phyloP scores from a whole-genome alignment of 2,329 filamentous ascomycete species.

The Shiraia sp. region DNA sequence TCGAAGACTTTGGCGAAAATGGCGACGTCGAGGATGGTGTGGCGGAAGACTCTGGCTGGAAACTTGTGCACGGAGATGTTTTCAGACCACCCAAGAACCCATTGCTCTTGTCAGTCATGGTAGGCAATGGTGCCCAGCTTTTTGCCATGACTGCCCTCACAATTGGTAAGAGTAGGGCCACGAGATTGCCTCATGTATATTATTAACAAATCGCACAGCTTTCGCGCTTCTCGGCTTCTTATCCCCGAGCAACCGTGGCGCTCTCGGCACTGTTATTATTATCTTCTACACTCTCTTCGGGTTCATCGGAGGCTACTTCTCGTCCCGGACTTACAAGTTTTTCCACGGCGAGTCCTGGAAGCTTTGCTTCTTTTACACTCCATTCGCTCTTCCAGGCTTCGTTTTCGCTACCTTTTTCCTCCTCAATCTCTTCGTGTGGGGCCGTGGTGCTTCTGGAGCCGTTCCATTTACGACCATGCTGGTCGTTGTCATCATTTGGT shows the following conservation, averaged over 20 bases:
- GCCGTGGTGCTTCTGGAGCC: constrained; percentile 85
- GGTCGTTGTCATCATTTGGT: constrained; percentile 92
- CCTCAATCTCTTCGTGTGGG: constrained; percentile 95
- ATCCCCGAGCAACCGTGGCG: constrained; percentile 93
- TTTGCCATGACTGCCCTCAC: constrained; percentile 98
- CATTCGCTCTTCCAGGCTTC: constrained; percentile 79
- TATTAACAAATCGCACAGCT: constrained; percentile 43
- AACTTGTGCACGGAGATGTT: constrained; percentile 95
- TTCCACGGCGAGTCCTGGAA: constrained; percentile 95
- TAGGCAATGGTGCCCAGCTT: constrained; percentile 92
- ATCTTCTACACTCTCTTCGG: constrained; percentile 92
- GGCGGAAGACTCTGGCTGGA: constrained; percentile 98
- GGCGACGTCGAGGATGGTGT: constrained; percentile 82
- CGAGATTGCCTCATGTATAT: not conserved
- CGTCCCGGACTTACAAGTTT: constrained; percentile 89
- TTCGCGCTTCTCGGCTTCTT: constrained; percentile 94
- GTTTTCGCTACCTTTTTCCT: constrained; percentile 91
- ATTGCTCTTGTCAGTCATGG: constrained; percentile 80
- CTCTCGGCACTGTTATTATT: constrained; percentile 89
- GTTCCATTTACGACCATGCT: constrained; percentile 98
- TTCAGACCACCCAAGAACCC: constrained; percentile 86
- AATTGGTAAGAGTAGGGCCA: constrained; percentile 58
- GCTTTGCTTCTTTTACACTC: constrained; percentile 86
- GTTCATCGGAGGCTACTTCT: constrained; percentile 88
- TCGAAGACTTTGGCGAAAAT: constrained; percentile 85